phyloP scores from a whole-genome alignment of 78 protist genomes.

The Anaeramoeba flamelloides region DNA sequence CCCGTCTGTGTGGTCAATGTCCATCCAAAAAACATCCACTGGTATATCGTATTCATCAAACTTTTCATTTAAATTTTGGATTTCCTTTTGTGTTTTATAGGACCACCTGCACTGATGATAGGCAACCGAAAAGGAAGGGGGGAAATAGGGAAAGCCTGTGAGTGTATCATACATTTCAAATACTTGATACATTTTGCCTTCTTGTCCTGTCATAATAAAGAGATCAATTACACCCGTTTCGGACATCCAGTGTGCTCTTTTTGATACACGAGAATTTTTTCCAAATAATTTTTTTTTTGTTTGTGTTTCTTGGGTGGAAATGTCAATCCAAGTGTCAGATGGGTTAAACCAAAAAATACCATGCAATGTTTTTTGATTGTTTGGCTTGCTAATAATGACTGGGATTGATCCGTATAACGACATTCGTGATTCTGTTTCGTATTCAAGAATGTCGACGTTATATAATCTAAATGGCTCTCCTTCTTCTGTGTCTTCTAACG shows the following conservation, averaged over 20 bases:
- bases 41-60: constrained; percentile 75
- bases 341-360: no score
- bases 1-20: constrained; percentile 96
- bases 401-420: constrained; percentile 88
- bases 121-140: constrained; percentile 75
- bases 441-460: constrained; percentile 83
- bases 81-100: constrained; percentile 57
- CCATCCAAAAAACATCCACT: constrained; percentile 93
- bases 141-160: constrained; percentile 71
- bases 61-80: no score
- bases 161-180: constrained; percentile 48
- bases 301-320: no score
- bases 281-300: no score
- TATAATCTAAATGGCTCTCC: constrained; percentile 72
- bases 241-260: constrained; percentile 71
- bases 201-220: constrained; percentile 72
- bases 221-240: constrained; percentile 74
- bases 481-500: constrained; percentile 35
- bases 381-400: no score
- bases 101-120: constrained; percentile 99
- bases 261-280: no score
- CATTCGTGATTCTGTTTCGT: constrained; percentile 63
- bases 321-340: no score
- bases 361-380: no score
- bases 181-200: no score